A percentile compares a stretch with the other conserved stretches of the same genome.
Evolutionary conservation across 192 early-diverging fungal genomes (phyloP).

Genomic region (Physocladia obscura): DNA sequence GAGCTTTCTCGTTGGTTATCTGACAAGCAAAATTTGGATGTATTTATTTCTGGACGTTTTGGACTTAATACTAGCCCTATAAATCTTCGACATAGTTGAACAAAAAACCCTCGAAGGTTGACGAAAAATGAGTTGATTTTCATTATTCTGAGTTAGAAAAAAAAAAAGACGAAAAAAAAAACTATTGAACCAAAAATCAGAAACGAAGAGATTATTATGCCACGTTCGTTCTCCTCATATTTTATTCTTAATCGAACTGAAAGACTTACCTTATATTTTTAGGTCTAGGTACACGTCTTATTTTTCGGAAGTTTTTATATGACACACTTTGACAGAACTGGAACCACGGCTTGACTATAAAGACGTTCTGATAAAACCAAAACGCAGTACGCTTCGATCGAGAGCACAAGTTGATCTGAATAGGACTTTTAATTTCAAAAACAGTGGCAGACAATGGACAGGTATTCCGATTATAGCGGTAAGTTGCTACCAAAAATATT

Average conservation of each 20-base stretch:
- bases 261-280: not conserved
- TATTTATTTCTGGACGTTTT: not conserved
- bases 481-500: no score
- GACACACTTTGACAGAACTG: slow-evolving; percentile 3
- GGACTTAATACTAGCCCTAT: not conserved
- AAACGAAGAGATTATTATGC: no score
- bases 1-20: not conserved
- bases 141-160: no score
- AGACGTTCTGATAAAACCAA: slow-evolving; percentile 21
- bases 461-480: not conserved
- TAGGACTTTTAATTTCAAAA: slow-evolving; percentile 3
- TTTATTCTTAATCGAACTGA: not conserved
- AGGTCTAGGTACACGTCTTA: not conserved
- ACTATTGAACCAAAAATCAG: not conserved
- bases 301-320: no score
- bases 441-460: slow-evolving; percentile 6
- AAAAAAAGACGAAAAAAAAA: not conserved
- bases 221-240: not conserved
- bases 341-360: slow-evolving; percentile 22
- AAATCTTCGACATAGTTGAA: no score
- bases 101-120: no score
- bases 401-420: slow-evolving; percentile 21
- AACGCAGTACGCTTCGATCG: slow-evolving; percentile 11
- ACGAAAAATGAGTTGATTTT: no score
- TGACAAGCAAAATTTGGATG: not conserved